Percentiles rank a stretch among this genome's conserved stretches.
Conservation (phyloP, 495 filamentous ascomycete species). For the Penicilliopsis zonata region DNA sequence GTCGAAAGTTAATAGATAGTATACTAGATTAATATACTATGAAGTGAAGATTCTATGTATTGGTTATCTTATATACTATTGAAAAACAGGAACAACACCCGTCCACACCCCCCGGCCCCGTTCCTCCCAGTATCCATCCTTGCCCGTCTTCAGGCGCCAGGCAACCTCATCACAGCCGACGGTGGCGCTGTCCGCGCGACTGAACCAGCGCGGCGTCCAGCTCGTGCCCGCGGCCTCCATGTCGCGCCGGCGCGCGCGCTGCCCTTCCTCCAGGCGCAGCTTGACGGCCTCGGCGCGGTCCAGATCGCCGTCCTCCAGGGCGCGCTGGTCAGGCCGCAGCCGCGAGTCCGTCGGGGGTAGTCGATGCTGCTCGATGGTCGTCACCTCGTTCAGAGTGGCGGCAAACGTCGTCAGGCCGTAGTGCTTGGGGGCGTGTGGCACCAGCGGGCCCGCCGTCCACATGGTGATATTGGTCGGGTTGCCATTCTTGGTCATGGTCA, state of each 20-base stretch:
- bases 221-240: conserved; percentile 61
- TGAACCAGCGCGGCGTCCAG: conserved; percentile 76
- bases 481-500: conserved; percentile 49
- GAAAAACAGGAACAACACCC: conserved; percentile 62
- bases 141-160: conserved; percentile 71
- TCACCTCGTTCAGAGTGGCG: conserved; percentile 78
- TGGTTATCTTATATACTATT: too few species aligned
- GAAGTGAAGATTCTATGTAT: too few species aligned
- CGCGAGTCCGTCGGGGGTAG: conserved; percentile 73
- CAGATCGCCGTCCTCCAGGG: conserved; percentile 68
- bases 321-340: conserved; percentile 84
- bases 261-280: conserved; percentile 69
- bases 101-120: conserved; percentile 56
- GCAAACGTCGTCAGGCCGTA: conserved; percentile 88
- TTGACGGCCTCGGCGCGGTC: conserved; percentile 81
- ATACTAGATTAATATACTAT: too few species aligned
- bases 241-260: conserved; percentile 60
- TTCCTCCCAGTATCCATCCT: conserved; percentile 89
- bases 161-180: conserved; percentile 52
- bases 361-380: conserved; percentile 56
- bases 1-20: too few species aligned
- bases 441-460: conserved; percentile 67
- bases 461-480: conserved; percentile 46
- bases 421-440: conserved; percentile 58
- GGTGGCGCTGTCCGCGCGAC: conserved; percentile 32